Conservation (phyloP, 2,329 filamentous ascomycete species). For the Clarireedia hainanense region DNA sequence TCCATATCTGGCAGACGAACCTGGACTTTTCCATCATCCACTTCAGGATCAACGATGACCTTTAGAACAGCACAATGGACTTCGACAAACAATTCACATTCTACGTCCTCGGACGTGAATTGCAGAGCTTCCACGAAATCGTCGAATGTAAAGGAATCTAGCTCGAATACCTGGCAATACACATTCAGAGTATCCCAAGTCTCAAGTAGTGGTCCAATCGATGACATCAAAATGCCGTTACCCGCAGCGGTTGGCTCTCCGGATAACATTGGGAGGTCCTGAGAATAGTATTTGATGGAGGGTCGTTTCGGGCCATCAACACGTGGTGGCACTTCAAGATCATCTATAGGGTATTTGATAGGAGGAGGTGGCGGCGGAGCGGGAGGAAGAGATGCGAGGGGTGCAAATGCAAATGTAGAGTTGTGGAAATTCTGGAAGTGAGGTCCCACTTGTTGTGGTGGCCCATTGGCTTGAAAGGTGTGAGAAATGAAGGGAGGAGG, state of each 20-base stretch:
- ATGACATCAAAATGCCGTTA: slow-evolving; percentile 68
- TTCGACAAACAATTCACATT: slow-evolving; percentile 82
- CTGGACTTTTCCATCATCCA: slow-evolving; percentile 70
- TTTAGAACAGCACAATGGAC: slow-evolving; percentile 89
- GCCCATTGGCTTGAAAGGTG: slow-evolving; percentile 27
- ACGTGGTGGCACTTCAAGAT: slow-evolving; percentile 70
- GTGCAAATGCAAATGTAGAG: slow-evolving; percentile 37
- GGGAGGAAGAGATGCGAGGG: slow-evolving; percentile 39
- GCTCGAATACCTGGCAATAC: slow-evolving; percentile 88
- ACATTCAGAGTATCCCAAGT: slow-evolving; percentile 97
- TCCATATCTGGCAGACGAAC: slow-evolving; percentile 70
- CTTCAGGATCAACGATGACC: slow-evolving; percentile 68
- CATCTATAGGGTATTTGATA: slow-evolving; percentile 93
- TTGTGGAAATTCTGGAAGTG: slow-evolving; percentile 34
- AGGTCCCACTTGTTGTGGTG: slow-evolving; percentile 26
- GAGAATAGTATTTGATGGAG: slow-evolving; percentile 67
- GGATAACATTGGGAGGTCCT: slow-evolving; percentile 47
- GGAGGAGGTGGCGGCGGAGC: slow-evolving; percentile 61
- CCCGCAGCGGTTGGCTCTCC: slow-evolving; percentile 40
- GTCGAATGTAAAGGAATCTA: slow-evolving; percentile 97
- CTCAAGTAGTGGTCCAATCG: slow-evolving; percentile 78
- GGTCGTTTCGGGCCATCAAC: slow-evolving; percentile 59
- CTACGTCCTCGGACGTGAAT: slow-evolving; percentile 62
- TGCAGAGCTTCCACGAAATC: slow-evolving; percentile 87
- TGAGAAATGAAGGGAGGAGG: slow-evolving; percentile 24